These are phyloP conservation scores for Kodamaea laetipori DNA, from an alignment of 805 yeast species.

Conservation along the genomic window DNA sequence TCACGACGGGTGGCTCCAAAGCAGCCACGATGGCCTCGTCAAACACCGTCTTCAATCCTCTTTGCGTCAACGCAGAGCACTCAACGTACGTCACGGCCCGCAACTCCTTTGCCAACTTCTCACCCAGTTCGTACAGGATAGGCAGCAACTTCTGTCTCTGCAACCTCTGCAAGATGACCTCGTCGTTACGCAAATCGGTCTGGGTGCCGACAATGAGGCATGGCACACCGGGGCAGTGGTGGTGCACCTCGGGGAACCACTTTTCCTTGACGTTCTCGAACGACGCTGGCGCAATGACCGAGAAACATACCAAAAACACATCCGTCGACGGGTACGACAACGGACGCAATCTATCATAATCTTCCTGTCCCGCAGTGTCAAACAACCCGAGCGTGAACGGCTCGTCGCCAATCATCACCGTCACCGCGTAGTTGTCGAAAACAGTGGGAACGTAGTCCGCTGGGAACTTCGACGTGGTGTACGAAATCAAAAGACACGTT, in stretches of 20 bases:
- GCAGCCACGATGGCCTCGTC: slow-evolving; percentile 99
- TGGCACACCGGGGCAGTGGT: slow-evolving; percentile 98
- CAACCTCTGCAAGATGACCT: slow-evolving; percentile 83
- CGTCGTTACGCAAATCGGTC: slow-evolving; percentile 91
- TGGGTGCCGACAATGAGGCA: slow-evolving; percentile 97
- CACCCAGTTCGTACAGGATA: slow-evolving; percentile 84
- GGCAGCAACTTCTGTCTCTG: slow-evolving; percentile 89
- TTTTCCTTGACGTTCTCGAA: slow-evolving; percentile 97
- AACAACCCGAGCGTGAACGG: slow-evolving; percentile 96
- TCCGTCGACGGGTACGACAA: slow-evolving; percentile 96
- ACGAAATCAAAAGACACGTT: slow-evolving; percentile 91
- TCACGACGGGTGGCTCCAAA: slow-evolving; percentile 91
- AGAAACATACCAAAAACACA: slow-evolving; percentile 92
- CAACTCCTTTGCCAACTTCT: slow-evolving; percentile 87
- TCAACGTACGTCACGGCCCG: slow-evolving; percentile 96
- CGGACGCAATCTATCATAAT: slow-evolving; percentile 96
- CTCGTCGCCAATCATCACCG: slow-evolving; percentile 96
- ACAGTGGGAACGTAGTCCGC: slow-evolving; percentile 99
- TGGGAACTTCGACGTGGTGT: slow-evolving; percentile 95
- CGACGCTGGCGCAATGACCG: slow-evolving; percentile 95
- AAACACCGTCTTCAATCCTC: slow-evolving; percentile 96
- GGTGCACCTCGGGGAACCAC: slow-evolving; percentile 97
- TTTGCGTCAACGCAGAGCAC: slow-evolving; percentile 96
- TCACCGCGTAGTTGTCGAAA: slow-evolving; percentile 91
- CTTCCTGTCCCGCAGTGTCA: slow-evolving; percentile 99